Base-by-base conservation (phyloP, 2,329 filamentous ascomycete species). In the Penicillium sp. region DNA sequence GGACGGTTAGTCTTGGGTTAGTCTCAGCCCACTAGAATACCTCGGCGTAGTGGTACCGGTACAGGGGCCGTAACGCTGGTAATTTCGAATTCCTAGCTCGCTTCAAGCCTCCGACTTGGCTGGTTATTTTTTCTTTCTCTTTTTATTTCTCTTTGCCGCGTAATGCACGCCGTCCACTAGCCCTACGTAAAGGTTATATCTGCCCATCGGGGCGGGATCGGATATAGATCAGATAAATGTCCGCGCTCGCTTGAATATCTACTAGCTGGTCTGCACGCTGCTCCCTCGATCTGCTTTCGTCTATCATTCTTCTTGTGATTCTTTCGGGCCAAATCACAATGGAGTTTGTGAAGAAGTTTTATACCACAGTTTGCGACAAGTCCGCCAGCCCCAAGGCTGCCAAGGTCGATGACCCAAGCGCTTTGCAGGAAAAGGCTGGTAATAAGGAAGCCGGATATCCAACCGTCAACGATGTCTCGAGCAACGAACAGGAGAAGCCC, bases 401-500 rank as follows among this genome's bases (percentile, higher is more conserved):
- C 22, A 12, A 22, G 22, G 42, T 45, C 12, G 42, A 26, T n/a
- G 19, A 45, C 22, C 42, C 42, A 7, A 15, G 22, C 2, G 5
- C 22, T 7, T 26, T 26, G 22, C 42, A 45, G 26, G 42, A 10
- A 5, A 45, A 13, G 12, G 42, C 22, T 7, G 12, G 22, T 26
- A 22, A 45, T 9, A 45, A 45, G 22, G 42, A 45, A 45, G 42
- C 42, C 4, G 42, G 42, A 24, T 26, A 15, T 15, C 22, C 42
- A 45, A 4, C 42, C 6, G 42, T 9, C 3, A 45, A 26, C 12
- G 22, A 45, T 12, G 42, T 17, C 19, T 15, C 42, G 22, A 45
- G 13, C 22, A 45, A 26, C 10, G 22, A 45, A 13, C 42, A 24
- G 2, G 61, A 59, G 24, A 56, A 61, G 2, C 56, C 62, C 2